These are phyloP conservation scores for Komagataella phaffii DNA, from an alignment of 805 yeast genomes.

Conservation along the genomic window DNA sequence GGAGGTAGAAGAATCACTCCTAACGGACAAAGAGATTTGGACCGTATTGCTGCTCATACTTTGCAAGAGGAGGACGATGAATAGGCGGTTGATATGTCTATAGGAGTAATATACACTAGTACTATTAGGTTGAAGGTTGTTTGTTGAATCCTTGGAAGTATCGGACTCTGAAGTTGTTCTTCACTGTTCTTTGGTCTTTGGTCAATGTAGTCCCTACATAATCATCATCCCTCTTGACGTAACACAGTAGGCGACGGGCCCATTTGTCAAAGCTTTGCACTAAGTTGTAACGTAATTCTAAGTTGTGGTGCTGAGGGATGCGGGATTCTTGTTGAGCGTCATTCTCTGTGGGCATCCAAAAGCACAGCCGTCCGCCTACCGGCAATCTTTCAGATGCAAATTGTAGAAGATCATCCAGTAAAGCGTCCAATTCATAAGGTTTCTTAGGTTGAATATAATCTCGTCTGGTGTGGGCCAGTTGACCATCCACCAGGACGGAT, in stretches of 20 bases:
- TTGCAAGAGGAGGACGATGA: constrained; percentile 77
- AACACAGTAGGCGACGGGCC: constrained; percentile 80
- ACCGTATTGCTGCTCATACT: constrained; percentile 99
- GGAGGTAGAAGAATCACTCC: constrained; percentile 99
- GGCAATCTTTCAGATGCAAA: constrained; percentile 67
- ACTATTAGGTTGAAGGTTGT: background rate
- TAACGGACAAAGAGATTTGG: constrained; percentile 99
- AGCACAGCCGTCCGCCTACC: constrained; percentile 67
- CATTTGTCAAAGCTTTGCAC: constrained; percentile 88
- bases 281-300: constrained; percentile 59
- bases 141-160: constrained; percentile 53
- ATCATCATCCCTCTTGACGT: constrained; percentile 43
- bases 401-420: constrained; percentile 64
- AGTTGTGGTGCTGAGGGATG: constrained; percentile 66
- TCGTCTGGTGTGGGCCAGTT: constrained; percentile 57
- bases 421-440: constrained; percentile 66
- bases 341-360: constrained; percentile 98
- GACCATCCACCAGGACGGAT: constrained; percentile 61
- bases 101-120: constrained; percentile 1
- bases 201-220: constrained; percentile 36
- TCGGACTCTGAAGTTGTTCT: constrained; percentile 58
- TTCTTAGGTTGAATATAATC: constrained; percentile 91
- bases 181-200: constrained; percentile 27
- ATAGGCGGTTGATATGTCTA: constrained; percentile 10
- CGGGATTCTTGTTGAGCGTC: constrained; percentile 55